A percentile compares a stretch with the other conserved stretches of the same genome.
phyloP scores from a whole-genome alignment of 2,329 filamentous ascomycete genomes.

The Elsinoe batatas region DNA sequence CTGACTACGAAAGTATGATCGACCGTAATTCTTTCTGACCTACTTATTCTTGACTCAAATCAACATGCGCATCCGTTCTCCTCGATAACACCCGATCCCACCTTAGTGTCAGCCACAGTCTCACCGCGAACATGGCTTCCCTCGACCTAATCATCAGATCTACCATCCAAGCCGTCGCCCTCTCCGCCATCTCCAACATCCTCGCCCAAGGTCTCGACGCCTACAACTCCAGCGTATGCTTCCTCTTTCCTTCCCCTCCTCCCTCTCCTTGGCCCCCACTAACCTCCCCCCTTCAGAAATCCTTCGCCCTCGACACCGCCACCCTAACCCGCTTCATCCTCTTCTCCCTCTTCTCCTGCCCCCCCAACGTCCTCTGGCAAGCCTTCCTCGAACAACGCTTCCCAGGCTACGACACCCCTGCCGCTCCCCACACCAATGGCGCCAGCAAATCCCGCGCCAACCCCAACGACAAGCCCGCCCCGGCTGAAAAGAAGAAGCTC shows the following conservation, averaged over 20 bases:
- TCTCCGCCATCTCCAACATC: slow-evolving; percentile 60
- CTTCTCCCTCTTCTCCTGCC: slow-evolving; percentile 62
- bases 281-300: slow-evolving; percentile 35
- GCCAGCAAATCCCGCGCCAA: slow-evolving; percentile 9
- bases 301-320: slow-evolving; percentile 53
- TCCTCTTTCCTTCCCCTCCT: not conserved
- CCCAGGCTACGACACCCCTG: slow-evolving; percentile 46
- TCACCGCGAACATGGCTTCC: slow-evolving; percentile 4
- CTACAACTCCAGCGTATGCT: slow-evolving; percentile 48
- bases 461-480: slow-evolving; percentile 4
- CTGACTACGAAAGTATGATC: not conserved
- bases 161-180: slow-evolving; percentile 54
- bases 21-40: not conserved
- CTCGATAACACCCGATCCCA: not conserved
- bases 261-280: slow-evolving; percentile 12
- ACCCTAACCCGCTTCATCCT: slow-evolving; percentile 68
- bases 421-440: slow-evolving; percentile 20
- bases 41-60: not conserved
- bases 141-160: slow-evolving; percentile 40
- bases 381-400: slow-evolving; percentile 64
- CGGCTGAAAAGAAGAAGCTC: slow-evolving; percentile 21
- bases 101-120: not conserved
- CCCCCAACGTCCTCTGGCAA: slow-evolving; percentile 84
- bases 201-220: slow-evolving; percentile 61
- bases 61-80: not conserved